A percentile compares a stretch with the other conserved stretches of the same genome.
Conservation (phyloP, 495 filamentous ascomycete genomes). For the Neurospora sp. region DNA sequence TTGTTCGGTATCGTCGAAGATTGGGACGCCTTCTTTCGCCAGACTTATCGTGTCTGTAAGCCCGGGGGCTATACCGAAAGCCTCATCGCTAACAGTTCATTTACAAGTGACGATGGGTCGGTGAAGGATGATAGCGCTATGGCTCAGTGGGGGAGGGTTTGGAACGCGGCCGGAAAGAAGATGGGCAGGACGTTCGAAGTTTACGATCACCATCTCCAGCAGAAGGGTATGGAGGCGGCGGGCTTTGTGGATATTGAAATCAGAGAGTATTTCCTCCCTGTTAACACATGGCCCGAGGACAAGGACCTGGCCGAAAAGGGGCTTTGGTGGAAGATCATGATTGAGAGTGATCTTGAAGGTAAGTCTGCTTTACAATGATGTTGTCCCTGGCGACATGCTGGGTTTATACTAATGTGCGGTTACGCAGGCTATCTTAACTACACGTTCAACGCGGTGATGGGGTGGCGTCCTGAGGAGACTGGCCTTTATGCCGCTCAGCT, state of each 20-base stretch:
- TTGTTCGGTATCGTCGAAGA: constrained; percentile 40
- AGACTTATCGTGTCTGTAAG: constrained; percentile 13
- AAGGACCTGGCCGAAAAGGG: constrained; percentile 41
- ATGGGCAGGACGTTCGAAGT: constrained; percentile 1
- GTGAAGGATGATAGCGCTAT: not conserved
- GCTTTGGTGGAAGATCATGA: constrained; percentile 16
- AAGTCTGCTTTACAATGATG: constrained; percentile 1
- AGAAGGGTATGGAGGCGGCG: constrained; percentile 29
- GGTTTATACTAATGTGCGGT: not conserved
- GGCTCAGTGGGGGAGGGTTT: not conserved
- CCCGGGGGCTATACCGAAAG: constrained; percentile 15
- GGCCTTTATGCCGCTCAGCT: constrained; percentile 25
- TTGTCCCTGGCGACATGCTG: constrained; percentile 1
- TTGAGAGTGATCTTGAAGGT: constrained; percentile 24
- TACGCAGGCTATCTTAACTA: not conserved
- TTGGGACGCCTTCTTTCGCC: constrained; percentile 35
- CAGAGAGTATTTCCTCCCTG: constrained; percentile 11
- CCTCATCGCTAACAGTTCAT: too few species aligned
- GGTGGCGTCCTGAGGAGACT: constrained; percentile 25
- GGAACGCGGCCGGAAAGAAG: not conserved
- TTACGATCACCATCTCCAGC: constrained; percentile 14
- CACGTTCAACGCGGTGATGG: constrained; percentile 10
- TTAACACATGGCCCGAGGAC: constrained; percentile 15
- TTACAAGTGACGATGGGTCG: too few species aligned
- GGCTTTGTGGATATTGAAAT: constrained; percentile 36